A percentile compares a stretch with the other conserved stretches of the same genome.
These are phyloP conservation scores for Phellinidium pouzarii DNA, from an alignment of 1,284 basidiomycete species.

Conservation along the genomic window DNA sequence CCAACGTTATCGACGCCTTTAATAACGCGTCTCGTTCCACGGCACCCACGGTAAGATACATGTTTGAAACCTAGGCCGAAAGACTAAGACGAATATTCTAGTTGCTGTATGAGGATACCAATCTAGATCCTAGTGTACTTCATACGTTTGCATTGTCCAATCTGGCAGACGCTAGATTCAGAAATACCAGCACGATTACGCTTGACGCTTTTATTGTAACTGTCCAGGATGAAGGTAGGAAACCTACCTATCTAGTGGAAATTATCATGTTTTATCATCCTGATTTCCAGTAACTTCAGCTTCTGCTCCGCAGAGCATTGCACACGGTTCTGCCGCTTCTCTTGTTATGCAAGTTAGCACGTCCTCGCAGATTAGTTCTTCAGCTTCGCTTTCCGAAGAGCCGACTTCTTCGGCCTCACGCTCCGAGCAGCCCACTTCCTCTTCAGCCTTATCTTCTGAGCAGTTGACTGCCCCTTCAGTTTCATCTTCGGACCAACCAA, in stretches of 20 bases:
- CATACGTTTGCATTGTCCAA: slow-evolving; percentile 14
- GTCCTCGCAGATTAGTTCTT: no score
- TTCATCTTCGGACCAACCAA: not conserved
- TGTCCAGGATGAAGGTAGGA: slow-evolving; percentile 8
- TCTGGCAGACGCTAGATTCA: slow-evolving; percentile 8
- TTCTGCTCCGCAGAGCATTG: no score
- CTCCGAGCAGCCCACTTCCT: not conserved
- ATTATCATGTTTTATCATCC: no score
- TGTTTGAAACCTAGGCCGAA: not conserved
- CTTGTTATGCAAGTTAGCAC: no score
- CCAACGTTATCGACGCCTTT: slow-evolving; percentile 10
- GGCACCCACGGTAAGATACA: slow-evolving; percentile 7
- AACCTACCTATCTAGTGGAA: not conserved
- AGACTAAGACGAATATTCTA: not conserved
- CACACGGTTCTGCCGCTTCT: no score
- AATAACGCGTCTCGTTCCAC: not conserved
- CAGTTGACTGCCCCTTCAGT: not conserved
- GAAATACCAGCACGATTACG: slow-evolving; percentile 7
- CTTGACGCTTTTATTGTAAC: slow-evolving; percentile 15
- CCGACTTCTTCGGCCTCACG: no score
- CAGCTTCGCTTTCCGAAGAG: no score
- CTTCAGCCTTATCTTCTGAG: not conserved
- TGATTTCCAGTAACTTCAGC: no score
- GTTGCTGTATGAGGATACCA: slow-evolving; percentile 7
- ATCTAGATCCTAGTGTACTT: slow-evolving; percentile 5